phyloP scores from a whole-genome alignment of 768 basidiomycete genomes.

The Sutorius australiensis region DNA sequence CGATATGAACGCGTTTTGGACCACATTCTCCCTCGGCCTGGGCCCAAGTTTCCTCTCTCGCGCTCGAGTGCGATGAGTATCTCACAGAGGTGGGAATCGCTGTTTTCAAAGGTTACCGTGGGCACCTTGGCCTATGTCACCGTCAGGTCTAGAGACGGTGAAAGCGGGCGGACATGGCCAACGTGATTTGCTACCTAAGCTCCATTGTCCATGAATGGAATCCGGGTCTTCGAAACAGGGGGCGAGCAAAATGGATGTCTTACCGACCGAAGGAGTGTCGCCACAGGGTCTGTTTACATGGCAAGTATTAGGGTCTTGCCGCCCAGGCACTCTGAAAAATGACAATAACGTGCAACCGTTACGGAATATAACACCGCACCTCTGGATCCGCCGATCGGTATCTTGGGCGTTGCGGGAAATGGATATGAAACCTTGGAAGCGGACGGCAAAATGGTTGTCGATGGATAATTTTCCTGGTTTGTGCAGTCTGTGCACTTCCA shows the following conservation, averaged over 20 bases:
- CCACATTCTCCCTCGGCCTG: conserved; percentile 13
- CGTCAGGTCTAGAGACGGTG: background rate
- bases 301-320: conserved; percentile 5
- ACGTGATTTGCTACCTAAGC: background rate
- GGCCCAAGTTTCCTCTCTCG: conserved; percentile 5
- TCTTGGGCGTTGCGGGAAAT: conserved; percentile 1
- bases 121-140: background rate
- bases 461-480: background rate
- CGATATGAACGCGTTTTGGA: background rate
- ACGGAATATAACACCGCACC: conserved; percentile 10
- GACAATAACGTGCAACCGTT: conserved; percentile 12
- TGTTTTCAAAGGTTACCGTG: background rate
- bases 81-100: conserved; percentile 24
- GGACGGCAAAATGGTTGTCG: conserved; percentile 1
- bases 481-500: background rate
- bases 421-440: background rate
- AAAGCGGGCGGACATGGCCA: background rate
- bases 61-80: conserved; percentile 1
- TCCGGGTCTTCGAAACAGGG: conserved; percentile 11
- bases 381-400: conserved; percentile 13
- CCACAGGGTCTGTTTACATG: conserved; percentile 22
- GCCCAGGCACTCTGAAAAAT: conserved; percentile 15
- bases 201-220: background rate
- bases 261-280: background rate
- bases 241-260: background rate